Conservation (phyloP, 192 early-diverging fungal genomes). For the Linnemannia exigua region DNA sequence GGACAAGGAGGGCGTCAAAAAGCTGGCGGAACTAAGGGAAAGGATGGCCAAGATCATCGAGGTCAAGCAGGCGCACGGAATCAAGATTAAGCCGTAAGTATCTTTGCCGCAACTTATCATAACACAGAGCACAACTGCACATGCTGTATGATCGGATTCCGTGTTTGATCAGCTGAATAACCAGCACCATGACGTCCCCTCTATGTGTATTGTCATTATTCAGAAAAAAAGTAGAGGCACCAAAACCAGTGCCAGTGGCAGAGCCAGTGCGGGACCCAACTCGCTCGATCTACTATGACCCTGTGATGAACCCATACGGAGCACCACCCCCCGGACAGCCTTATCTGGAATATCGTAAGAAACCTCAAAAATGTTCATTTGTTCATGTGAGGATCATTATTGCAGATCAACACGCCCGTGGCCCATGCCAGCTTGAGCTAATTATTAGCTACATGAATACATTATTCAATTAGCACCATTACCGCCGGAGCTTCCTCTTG, state of each 20-base stretch:
- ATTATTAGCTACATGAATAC: not conserved
- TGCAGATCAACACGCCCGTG: not conserved
- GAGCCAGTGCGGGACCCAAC: slow-evolving; percentile 45
- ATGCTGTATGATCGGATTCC: not conserved
- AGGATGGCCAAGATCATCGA: slow-evolving; percentile 45
- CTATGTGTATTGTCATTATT: not conserved
- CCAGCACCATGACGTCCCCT: not conserved
- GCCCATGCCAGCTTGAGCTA: not conserved
- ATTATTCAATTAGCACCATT: slow-evolving; percentile 20
- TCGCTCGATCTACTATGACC: slow-evolving; percentile 54
- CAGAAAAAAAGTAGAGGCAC: slow-evolving; percentile 40
- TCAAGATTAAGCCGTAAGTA: slow-evolving; percentile 50
- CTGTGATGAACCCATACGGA: slow-evolving; percentile 51
- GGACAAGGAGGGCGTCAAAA: slow-evolving; percentile 49
- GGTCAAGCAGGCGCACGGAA: slow-evolving; percentile 51
- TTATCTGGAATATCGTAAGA: slow-evolving; percentile 54
- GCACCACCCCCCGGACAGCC: slow-evolving; percentile 54
- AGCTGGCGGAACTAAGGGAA: slow-evolving; percentile 35
- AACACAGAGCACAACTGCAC: no score
- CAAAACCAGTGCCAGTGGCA: slow-evolving; percentile 29
- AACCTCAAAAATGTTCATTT: no score
- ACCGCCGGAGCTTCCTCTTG: slow-evolving; percentile 16
- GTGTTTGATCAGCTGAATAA: not conserved
- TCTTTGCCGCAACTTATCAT: not conserved
- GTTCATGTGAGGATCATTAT: not conserved